Percentiles rank a stretch among this genome's conserved stretches.
phyloP scores from a whole-genome alignment of 208 protist genomes.

The Wallacemonas collosoma region DNA sequence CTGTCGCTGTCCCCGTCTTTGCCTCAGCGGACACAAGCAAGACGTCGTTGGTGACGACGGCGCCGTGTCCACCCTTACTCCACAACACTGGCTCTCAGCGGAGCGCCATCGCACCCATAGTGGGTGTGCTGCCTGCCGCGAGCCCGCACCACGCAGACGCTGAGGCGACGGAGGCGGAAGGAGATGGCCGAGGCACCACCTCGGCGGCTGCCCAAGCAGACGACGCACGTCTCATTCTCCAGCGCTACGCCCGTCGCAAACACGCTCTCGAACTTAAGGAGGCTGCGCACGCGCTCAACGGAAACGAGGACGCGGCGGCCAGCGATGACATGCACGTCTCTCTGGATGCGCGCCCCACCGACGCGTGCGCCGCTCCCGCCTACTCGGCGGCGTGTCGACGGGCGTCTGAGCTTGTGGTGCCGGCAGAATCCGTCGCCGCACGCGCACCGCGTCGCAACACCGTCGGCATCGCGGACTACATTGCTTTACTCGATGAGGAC shows the following conservation, averaged over 20 bases:
- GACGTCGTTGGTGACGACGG: too few species aligned
- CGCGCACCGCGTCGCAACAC: conserved; percentile 44
- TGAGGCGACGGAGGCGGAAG: too few species aligned
- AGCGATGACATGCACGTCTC: neutral
- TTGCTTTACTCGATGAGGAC: conserved; percentile 62
- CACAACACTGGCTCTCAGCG: too few species aligned
- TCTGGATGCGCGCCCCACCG: neutral
- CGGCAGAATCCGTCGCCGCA: conserved; percentile 21
- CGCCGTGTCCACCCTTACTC: too few species aligned
- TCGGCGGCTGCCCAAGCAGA: conserved; percentile 11
- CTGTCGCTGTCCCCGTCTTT: too few species aligned
- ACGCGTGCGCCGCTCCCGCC: neutral
- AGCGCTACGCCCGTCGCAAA: conserved; percentile 51
- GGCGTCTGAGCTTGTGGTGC: conserved; percentile 32
- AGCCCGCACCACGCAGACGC: too few species aligned
- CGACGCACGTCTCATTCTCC: conserved; percentile 51
- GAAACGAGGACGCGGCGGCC: neutral
- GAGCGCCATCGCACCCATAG: too few species aligned
- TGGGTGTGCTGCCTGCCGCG: too few species aligned
- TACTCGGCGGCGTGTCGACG: conserved; percentile 6
- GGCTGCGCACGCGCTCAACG: neutral
- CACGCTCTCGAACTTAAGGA: conserved; percentile 12
- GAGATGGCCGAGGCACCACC: too few species aligned
- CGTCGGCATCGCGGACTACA: conserved; percentile 63
- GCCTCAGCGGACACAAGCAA: too few species aligned